phyloP scores from a whole-genome alignment of 169 alveolate species.

The Plasmodium gonderi region DNA sequence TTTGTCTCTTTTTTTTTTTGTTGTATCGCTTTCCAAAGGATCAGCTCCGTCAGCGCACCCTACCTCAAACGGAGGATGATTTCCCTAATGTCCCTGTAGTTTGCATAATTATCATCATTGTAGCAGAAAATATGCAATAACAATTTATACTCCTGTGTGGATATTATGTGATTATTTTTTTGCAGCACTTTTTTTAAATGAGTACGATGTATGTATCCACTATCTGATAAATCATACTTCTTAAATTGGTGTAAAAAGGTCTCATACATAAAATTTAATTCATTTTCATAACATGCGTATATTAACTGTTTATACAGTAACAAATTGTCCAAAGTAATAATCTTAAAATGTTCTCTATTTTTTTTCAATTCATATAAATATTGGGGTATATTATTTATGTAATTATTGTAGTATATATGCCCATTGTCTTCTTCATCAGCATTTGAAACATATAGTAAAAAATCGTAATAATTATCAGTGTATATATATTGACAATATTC shows the following conservation, averaged over 20 bases:
- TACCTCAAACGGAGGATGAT: slow-evolving; percentile 47
- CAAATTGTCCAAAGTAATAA: slow-evolving; percentile 15
- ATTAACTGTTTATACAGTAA: slow-evolving; percentile 57
- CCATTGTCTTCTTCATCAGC: slow-evolving; percentile 73
- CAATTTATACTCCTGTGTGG: slow-evolving; percentile 70
- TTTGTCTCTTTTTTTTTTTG: too few species aligned
- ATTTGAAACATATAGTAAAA: slow-evolving; percentile 46
- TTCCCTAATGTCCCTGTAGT: slow-evolving; percentile 48
- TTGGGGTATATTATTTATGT: slow-evolving; percentile 10
- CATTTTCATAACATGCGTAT: slow-evolving; percentile 63
- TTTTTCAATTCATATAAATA: slow-evolving; percentile 65
- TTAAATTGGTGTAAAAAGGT: slow-evolving; percentile 26
- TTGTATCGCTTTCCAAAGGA: too few species aligned
- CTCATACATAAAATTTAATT: slow-evolving; percentile 53
- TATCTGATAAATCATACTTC: slow-evolving; percentile 37
- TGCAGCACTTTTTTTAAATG: slow-evolving; percentile 33
- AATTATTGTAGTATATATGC: slow-evolving; percentile 35
- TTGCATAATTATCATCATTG: slow-evolving; percentile 69
- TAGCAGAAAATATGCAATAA: slow-evolving; percentile 21
- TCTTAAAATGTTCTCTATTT: slow-evolving; percentile 40
- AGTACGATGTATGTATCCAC: slow-evolving; percentile 57
- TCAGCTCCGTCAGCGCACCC: too few species aligned
- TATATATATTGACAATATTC: slow-evolving; percentile 35
- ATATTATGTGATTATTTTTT: slow-evolving; percentile 47
- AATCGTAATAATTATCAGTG: slow-evolving; percentile 67